These are phyloP conservation scores for Naematelia encephala DNA, from an alignment of 768 basidiomycete species.

Conservation along the genomic window DNA sequence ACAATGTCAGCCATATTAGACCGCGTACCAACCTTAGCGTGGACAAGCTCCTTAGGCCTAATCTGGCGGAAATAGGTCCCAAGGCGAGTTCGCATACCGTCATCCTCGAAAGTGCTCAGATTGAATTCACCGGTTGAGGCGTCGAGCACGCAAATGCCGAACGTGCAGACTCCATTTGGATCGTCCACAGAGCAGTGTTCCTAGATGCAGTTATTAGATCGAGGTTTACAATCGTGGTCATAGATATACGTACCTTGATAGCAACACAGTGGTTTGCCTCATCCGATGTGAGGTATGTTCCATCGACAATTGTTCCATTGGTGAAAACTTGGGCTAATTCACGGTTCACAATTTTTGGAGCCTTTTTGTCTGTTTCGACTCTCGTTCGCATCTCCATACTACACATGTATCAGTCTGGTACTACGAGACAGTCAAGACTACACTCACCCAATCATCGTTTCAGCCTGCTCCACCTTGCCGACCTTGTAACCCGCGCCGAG, in stretches of 20 bases:
- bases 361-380: conserved; percentile 58
- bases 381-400: conserved; percentile 87
- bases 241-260: conserved; percentile 57
- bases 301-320: conserved; percentile 90
- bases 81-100: conserved; percentile 82
- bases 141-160: conserved; percentile 88
- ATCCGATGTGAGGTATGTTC: conserved; percentile 80
- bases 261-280: conserved; percentile 93
- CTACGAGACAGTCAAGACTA: not conserved
- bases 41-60: conserved; percentile 84
- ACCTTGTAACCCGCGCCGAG: conserved; percentile 54
- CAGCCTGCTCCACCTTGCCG: conserved; percentile 92
- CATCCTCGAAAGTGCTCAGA: conserved; percentile 82
- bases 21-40: conserved; percentile 66
- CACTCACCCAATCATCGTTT: conserved; percentile 78
- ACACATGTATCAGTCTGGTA: not conserved
- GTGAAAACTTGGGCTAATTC: conserved; percentile 96
- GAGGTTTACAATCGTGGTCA: not conserved
- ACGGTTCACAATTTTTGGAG: conserved; percentile 73
- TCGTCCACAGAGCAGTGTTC: conserved; percentile 16
- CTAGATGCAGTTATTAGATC: conserved; percentile 9
- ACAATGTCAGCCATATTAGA: conserved; percentile 11
- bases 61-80: conserved; percentile 91
- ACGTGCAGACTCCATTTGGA: conserved; percentile 54
- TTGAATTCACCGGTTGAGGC: conserved; percentile 95